These are phyloP conservation scores for Termitomyces sp. DNA, from an alignment of 768 basidiomycete genomes.

Conservation along the genomic window DNA sequence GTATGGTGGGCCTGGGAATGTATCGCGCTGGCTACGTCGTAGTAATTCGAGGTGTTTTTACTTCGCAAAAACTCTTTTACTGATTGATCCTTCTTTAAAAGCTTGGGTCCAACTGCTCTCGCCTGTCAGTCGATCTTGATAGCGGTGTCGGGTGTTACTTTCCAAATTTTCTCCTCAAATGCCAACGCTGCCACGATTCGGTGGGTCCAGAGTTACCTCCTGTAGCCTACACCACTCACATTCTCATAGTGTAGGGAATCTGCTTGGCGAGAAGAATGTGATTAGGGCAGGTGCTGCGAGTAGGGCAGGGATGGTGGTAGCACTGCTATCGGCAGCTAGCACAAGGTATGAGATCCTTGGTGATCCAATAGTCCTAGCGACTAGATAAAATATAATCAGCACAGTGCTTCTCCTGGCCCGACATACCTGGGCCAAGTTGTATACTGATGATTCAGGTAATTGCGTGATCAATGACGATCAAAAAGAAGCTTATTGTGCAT, in stretches of 20 bases:
- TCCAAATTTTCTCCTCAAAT: conserved; percentile 78
- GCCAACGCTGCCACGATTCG: conserved; percentile 81
- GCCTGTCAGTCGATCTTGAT: not conserved
- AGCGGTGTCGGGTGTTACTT: conserved; percentile 47
- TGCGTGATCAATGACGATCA: not conserved
- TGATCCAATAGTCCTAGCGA: not conserved
- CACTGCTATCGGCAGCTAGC: not conserved
- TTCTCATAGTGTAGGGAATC: conserved; percentile 6
- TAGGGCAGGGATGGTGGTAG: conserved; percentile 54
- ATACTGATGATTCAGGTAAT: conserved; percentile 61
- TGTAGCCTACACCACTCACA: not conserved
- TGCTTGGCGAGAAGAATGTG: conserved; percentile 12
- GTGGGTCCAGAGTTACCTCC: conserved; percentile 25
- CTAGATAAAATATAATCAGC: not conserved
- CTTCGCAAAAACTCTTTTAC: not conserved
- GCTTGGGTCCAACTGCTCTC: not conserved
- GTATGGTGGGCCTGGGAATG: conserved; percentile 1
- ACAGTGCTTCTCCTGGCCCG: not conserved
- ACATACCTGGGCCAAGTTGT: conserved; percentile 57
- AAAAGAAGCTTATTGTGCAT: not conserved
- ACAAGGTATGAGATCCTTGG: not conserved
- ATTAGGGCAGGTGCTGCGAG: conserved; percentile 20
- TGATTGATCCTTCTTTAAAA: not conserved
- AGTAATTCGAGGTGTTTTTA: not conserved
- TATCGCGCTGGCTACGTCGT: not conserved